Base-by-base conservation (phyloP, 805 yeast genomes). In the Cyberlindnera maclurae region DNA sequence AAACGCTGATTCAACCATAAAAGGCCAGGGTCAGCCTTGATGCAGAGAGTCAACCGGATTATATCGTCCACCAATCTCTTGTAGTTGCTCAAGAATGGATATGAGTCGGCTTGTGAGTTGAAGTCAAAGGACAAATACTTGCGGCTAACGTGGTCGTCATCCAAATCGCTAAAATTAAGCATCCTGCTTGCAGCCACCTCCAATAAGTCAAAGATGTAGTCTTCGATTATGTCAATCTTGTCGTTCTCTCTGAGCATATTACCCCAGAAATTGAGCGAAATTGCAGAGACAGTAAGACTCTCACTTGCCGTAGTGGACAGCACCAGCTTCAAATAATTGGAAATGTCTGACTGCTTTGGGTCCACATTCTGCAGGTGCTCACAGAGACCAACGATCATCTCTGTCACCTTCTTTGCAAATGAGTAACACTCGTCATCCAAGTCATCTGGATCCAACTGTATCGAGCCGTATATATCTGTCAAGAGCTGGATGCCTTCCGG, bases 221-320 rank as follows among this genome's bases (percentile, higher is more conserved):
- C 63, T 37, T 70, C 68, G 31, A 82, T 76, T 26, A 66, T 51
- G 29, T 75, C 72, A 5, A 69, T 66, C 46, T 70, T 72, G 11
- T 77, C 75, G 49, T 88, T 96, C 41, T 80, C 75, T 51, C 99
- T 72, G 37, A 94, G 64, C 48, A 90, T 77, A 2, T 90, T 76
- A 44, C 95, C 87, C 98, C 98, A 94, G 65, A 93, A 82, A 57
- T 88, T 96, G 37, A 93, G 63, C 0, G 96, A 84, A 13, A 93
- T 69, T 0, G 96, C 96, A 36, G 95, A 82, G 3, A 90, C 80
- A n/a, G 90, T 81, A 40, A 93, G 68, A 51, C 95, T 84, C 18
- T 86, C 83, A 54, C 87, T 93, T 51, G 70, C 73, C 0, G 96
- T 84, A 1, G 96, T 86, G 33, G 79, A 73, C 32, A 93, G 65